phyloP scores from a whole-genome alignment of 2,329 filamentous ascomycete species.

The Penicillium sp. region DNA sequence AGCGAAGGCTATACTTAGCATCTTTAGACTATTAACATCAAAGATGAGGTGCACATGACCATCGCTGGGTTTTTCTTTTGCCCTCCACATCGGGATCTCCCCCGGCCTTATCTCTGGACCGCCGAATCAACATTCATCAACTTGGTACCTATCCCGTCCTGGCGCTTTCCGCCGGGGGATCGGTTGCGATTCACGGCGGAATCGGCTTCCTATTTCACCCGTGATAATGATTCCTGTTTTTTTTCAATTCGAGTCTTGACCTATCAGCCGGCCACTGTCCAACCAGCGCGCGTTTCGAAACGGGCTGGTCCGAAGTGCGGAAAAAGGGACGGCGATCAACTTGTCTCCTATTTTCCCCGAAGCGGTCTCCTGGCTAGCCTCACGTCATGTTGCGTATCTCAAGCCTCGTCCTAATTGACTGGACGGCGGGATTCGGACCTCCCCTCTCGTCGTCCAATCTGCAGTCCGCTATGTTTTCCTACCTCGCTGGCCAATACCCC shows the following conservation, averaged over 20 bases:
- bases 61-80: conserved; percentile 1
- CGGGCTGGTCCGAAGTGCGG: conserved; percentile 20
- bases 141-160: conserved; percentile 7
- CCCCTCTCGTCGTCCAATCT: background rate
- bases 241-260: conserved; percentile 7
- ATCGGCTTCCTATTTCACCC: conserved; percentile 29
- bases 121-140: conserved; percentile 26
- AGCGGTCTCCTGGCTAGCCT: background rate
- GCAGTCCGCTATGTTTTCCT: background rate
- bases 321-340: conserved; percentile 11
- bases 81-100: conserved; percentile 8
- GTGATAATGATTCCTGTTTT: conserved; percentile 18
- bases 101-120: conserved; percentile 10
- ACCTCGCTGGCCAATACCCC: conserved; percentile 9
- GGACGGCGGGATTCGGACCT: conserved; percentile 2
- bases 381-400: conserved; percentile 21
- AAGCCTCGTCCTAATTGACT: conserved; percentile 3
- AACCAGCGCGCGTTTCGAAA: conserved; percentile 21
- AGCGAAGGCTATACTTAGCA: conserved; percentile 1
- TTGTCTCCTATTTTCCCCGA: conserved; percentile 29
- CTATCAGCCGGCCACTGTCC: conserved; percentile 20
- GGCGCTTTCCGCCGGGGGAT: background rate
- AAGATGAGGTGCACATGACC: conserved; percentile 9
- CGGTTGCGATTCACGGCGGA: conserved; percentile 20
- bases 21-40: background rate